Evolutionary conservation across 2,329 filamentous ascomycete species (phyloP).

Genomic region (Neofusicoccum cordaticola): DNA sequence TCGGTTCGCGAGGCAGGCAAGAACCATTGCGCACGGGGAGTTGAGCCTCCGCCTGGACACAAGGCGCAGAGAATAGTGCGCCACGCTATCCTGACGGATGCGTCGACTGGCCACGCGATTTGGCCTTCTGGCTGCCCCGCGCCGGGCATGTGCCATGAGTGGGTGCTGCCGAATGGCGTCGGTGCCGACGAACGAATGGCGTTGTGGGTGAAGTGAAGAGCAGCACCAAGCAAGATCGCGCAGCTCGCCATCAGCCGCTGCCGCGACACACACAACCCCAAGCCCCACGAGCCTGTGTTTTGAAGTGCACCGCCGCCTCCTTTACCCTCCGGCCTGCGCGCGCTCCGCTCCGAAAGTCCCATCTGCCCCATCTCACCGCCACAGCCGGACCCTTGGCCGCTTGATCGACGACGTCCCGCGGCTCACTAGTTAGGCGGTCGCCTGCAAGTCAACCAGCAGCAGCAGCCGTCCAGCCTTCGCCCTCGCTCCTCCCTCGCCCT

Average conservation of each 20-base stretch:
- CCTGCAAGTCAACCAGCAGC: not conserved
- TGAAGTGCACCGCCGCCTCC: constrained; percentile 12
- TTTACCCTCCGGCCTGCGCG: not conserved
- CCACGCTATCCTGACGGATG: too few species aligned
- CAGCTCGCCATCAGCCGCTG: not conserved
- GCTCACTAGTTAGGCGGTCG: constrained; percentile 11
- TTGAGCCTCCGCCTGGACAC: too few species aligned
- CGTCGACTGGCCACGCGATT: too few species aligned
- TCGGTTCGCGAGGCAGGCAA: too few species aligned
- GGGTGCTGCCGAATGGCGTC: not conserved
- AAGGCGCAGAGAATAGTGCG: too few species aligned
- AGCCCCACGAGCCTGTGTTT: constrained; percentile 4
- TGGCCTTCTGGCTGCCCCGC: not conserved
- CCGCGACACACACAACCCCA: not conserved
- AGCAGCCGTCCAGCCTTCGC: not conserved
- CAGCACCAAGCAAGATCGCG: not conserved
- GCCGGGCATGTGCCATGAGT: not conserved
- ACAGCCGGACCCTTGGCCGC: constrained; percentile 15
- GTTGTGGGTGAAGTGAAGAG: not conserved
- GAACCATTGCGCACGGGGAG: too few species aligned
- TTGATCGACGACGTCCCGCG: constrained; percentile 17
- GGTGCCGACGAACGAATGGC: not conserved
- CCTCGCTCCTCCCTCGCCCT: not conserved
- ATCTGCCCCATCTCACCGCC: constrained; percentile 5
- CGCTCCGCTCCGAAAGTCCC: not conserved